Evolutionary conservation across 2,329 filamentous ascomycete species (phyloP).

Genomic region (Juglanconis juglandina): DNA sequence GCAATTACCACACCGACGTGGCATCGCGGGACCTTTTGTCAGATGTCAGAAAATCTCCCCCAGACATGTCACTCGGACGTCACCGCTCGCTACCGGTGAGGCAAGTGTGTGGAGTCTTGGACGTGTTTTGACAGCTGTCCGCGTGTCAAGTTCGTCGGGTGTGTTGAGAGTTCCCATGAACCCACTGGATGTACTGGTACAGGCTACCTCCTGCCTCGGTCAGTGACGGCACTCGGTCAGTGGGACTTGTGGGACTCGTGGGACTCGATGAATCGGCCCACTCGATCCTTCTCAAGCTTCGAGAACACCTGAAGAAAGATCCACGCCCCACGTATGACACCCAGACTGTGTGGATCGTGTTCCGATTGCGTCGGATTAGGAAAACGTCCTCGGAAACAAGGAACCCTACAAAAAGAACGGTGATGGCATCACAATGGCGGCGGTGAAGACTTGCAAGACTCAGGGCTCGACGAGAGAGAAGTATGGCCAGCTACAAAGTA

Average conservation of each 20-base stretch:
- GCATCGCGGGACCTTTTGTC: slow-evolving; percentile 11
- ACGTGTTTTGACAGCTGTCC: slow-evolving; percentile 18
- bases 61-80: slow-evolving; percentile 15
- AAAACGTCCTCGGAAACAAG: background rate
- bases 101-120: slow-evolving; percentile 1
- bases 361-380: slow-evolving; percentile 6
- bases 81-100: slow-evolving; percentile 13
- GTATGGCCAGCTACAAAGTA: background rate
- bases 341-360: slow-evolving; percentile 14
- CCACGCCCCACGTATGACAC: slow-evolving; percentile 10
- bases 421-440: background rate
- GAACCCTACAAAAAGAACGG: background rate
- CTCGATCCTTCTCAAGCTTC: slow-evolving; percentile 12
- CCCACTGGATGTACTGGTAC: background rate
- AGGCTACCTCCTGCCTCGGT: too few relatives aligned
- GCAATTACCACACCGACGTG: slow-evolving; percentile 11
- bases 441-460: background rate
- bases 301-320: slow-evolving; percentile 18
- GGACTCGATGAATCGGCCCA: slow-evolving; percentile 1
- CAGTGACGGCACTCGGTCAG: background rate
- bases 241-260: background rate
- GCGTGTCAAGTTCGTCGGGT: slow-evolving; percentile 6
- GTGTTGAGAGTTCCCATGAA: background rate
- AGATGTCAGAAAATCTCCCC: slow-evolving; percentile 4
- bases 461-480: background rate